Base-by-base conservation (phyloP, 192 early-diverging fungal genomes). In the Coemansia sp. region DNA sequence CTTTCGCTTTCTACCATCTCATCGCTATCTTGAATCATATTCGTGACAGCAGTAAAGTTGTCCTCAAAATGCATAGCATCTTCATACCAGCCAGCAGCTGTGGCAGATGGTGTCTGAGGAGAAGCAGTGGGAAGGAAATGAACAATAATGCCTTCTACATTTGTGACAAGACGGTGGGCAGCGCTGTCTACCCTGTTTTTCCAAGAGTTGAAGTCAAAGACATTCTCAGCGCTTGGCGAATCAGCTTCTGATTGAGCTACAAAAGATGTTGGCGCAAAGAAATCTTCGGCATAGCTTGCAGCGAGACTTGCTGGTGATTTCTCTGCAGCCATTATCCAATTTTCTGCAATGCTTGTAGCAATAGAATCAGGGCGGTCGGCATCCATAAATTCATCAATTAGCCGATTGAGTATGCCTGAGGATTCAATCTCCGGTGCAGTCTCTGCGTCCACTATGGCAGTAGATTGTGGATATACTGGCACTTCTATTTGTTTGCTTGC, bases 201-300 rank as follows among this genome's bases (percentile, higher is more conserved):
- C 78, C 78, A 81, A 31, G 68, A 74, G 47, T 57, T 67, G 10
- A 72, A 60, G 54, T 81, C 78, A 53, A 81, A 81, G 4, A 14
- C 60, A 28, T 19, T 21, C 14, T 14, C 24, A 19, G 51, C 16
- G 18, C 57, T 25, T 23, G 27, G 21, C 7, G 52, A 50, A 16
- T 24, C 53, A 21, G 57, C 57, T 24, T 34, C 31, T 12, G 64
- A 23, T 14, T 47, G 25, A 22, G 22, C 34, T 44, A 38, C 24
- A 26, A 41, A 55, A 1, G 50, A 24, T 16, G 24, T 49, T 1
- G 49, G 16, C 9, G 49, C 65, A 19, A 34, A 26, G 31, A 19
- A 23, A 6, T 23, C 26, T 22, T 26, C 49, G 14, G 14, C 14
- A 26, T 49, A 21, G 5, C 18, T 34, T 7, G 24, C 25, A 48